Evolutionary conservation across 441 rosid species (phyloP).

Genomic region (Populus hybrid): DNA sequence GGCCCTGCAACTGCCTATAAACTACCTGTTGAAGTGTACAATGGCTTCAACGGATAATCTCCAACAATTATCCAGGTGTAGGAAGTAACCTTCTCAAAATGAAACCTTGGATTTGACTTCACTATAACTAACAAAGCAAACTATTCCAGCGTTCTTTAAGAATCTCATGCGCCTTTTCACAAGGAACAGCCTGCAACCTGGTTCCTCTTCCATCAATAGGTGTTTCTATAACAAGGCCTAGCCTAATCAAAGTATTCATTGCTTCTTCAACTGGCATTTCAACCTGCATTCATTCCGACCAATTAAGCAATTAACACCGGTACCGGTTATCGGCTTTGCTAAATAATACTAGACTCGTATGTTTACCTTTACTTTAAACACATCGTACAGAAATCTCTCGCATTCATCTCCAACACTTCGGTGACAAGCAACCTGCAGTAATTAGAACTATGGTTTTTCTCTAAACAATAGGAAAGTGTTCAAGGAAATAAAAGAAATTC

Average conservation of each 20-base stretch:
- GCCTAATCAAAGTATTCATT: slow-evolving; percentile 55
- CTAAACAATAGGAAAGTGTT: not conserved
- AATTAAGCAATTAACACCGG: not conserved
- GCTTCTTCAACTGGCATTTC: slow-evolving; percentile 90
- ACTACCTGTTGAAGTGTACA: not conserved
- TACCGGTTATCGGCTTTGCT: slow-evolving; percentile 5
- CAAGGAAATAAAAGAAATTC: not conserved
- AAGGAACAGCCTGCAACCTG: slow-evolving; percentile 56
- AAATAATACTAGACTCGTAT: not conserved
- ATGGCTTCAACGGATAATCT: not conserved
- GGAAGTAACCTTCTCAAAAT: not conserved
- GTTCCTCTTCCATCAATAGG: slow-evolving; percentile 35
- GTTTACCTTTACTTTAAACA: slow-evolving; percentile 61
- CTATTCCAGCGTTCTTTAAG: slow-evolving; percentile 69
- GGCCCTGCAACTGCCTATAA: not conserved
- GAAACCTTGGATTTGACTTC: not conserved
- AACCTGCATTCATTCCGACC: slow-evolving; percentile 43
- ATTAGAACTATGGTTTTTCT: not conserved
- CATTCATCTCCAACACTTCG: slow-evolving; percentile 61
- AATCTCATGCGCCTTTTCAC: slow-evolving; percentile 50
- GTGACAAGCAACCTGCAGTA: slow-evolving; percentile 44
- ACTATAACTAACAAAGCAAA: slow-evolving; percentile 39
- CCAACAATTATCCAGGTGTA: not conserved
- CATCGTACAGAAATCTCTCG: slow-evolving; percentile 74
- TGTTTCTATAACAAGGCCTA: slow-evolving; percentile 63